Base-by-base conservation (phyloP, 176 grass and related monocot genomes). In the Miscanthus lutarioriparius region DNA sequence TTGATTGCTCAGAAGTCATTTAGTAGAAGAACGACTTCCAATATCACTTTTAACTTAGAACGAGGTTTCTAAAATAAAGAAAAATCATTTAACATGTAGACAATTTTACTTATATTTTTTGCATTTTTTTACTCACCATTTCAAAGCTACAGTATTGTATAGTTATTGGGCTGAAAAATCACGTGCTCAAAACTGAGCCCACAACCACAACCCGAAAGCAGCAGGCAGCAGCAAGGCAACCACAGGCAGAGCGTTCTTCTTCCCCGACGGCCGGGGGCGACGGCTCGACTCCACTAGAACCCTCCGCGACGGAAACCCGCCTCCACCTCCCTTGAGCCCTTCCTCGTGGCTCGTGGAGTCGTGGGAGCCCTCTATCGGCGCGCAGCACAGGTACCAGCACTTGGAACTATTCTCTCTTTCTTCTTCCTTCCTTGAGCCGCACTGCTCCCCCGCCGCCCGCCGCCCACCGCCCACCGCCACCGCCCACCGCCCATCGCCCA, bases 251-350 rank as follows among this genome's bases (percentile, higher is more conserved):
- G 4, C 23, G 5, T 30, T 56, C 68, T 47, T 63, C 69, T 65
- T 40, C 81, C 19, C 32, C 70, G 54, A 64, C 79, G 79, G 79
- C 28, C 79, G 13, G 12, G 7, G 54, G 8, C 25, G 64, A 66
- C 62, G 62, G 5, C 72, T 75, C 72, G 39, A 45, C 77, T 30
- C 61, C 71, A 16, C 41, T 9, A 6, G 43, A 58, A n/a, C 19
- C 56, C 40, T 83, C 70, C 6, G 53, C 53, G 0, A 58, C 53
- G 17, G 49, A 40, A 36, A 74, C 7, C 56, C 22, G 47, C 54
- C 25, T 11, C 68, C 53, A 1, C 25, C 26, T 12, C 68, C 37
- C 56, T 25, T 22, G 51, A 20, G 51, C 51, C 30, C 62, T 11
- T 70, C 79, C 3, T 20, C 14, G 66, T 19, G 45, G 8, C 22